Base-by-base conservation (phyloP, 495 filamentous ascomycete genomes). In the Sphaerosporella brunnea region DNA sequence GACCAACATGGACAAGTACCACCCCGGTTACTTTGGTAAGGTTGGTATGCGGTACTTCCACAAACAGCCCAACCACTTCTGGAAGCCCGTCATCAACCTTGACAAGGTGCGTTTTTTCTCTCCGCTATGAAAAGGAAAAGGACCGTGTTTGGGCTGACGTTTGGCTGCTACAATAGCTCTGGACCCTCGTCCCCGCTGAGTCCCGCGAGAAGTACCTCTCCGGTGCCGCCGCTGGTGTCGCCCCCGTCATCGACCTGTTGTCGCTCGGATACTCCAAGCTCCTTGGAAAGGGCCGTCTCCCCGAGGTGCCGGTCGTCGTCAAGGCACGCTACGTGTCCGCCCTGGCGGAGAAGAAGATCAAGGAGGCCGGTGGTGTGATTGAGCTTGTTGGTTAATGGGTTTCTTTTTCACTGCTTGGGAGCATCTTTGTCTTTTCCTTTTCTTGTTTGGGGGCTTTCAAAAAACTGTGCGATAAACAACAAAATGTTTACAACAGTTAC, bases 21-120 rank as follows among this genome's bases (percentile, higher is more conserved):
- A 88, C 69, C 82, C 82, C 16, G 84, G 83, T 80, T 93, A 92
- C 80, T 94, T 93, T 69, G 86, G 86, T 68, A 94, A 93, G 73
- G 85, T 93, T 51, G 85, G 85, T 73, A 94, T 93, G 86, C 71
- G 86, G 54, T 85, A 90, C 73, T 81, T 92, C 80, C 85, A 92
- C 73, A 84, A 83, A 71, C 74, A 77, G 63, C 70, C 75, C 58
- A 84, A 84, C 71, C 79, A 84, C 55, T 84, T 82, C 75, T 94
- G 86, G 86, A 90, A 85, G 69, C 84, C 83, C 53, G 73, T 77
- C 44, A 75, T 92, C 77, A 92, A 92, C 69, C 68, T 92, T 59
- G 83, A 92, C 66, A 92, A 88, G 79, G 80, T 86, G 69, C 50
- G 64, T 58, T 36, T 25, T 43, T 28, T 37, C 36, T n/a, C n/a